phyloP scores from a whole-genome alignment of 139 green algal species.

The Coccomyxa sp. region DNA sequence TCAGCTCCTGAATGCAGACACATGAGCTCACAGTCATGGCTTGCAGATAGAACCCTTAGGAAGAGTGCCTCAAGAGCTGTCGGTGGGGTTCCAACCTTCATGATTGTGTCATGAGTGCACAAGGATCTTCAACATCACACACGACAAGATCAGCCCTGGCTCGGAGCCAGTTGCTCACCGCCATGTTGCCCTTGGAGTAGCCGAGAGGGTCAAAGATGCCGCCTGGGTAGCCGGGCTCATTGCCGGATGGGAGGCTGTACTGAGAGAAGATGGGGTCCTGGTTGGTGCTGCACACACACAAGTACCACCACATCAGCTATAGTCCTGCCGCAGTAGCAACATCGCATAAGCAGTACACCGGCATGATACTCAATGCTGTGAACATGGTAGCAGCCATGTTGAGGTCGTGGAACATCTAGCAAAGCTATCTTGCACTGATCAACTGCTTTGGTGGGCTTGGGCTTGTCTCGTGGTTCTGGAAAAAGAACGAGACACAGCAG shows the following conservation, averaged over 20 bases:
- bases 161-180: not conserved
- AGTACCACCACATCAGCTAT: not conserved
- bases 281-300: conserved; percentile 15
- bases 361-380: no score
- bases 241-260: conserved; percentile 33
- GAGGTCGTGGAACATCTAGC: no score
- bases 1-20: conserved; percentile 9
- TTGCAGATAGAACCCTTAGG: not conserved
- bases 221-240: conserved; percentile 10
- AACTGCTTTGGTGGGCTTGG: no score
- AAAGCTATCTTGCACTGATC: no score
- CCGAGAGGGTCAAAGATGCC: conserved; percentile 55
- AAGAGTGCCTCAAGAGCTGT: no score
- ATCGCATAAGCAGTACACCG: not conserved
- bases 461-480: no score
- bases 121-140: no score
- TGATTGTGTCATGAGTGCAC: no score
- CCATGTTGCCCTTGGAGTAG: conserved; percentile 49
- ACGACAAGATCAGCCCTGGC: no score
- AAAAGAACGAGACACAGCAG: no score
- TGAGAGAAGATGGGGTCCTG: conserved; percentile 58
- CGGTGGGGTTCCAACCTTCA: no score
- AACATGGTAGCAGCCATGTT: no score
- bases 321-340: not conserved
- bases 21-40: not conserved